Conservation (phyloP, 495 filamentous ascomycete species). For the Neohortaea acidophila region DNA sequence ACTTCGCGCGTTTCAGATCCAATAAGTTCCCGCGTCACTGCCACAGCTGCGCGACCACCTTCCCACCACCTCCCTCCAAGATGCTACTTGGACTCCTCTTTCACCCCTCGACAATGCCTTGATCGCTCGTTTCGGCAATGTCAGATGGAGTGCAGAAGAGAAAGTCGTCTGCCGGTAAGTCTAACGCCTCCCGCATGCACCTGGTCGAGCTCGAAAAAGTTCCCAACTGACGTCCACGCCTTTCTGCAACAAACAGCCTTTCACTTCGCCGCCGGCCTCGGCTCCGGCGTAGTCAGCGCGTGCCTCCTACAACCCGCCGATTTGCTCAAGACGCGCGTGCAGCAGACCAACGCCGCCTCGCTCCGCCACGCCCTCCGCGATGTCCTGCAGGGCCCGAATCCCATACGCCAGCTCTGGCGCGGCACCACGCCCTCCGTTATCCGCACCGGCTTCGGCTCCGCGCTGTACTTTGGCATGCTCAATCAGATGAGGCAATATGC, state of each 20-base stretch:
- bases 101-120: too few relatives aligned
- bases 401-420: conserved; percentile 73
- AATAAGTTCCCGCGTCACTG: too few relatives aligned
- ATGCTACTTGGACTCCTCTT: too few relatives aligned
- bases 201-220: not conserved
- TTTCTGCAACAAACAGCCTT: conserved; percentile 34
- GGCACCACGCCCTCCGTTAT: conserved; percentile 83
- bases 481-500: conserved; percentile 60
- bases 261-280: conserved; percentile 80
- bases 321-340: conserved; percentile 89
- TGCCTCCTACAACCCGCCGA: conserved; percentile 90
- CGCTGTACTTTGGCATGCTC: conserved; percentile 83
- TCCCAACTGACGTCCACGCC: conserved; percentile 1
- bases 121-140: conserved; percentile 14
- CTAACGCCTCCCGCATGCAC: not conserved
- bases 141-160: conserved; percentile 12
- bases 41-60: too few relatives aligned
- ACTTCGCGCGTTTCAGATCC: too few relatives aligned
- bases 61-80: too few relatives aligned
- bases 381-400: conserved; percentile 45
- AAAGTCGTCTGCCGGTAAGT: conserved; percentile 15
- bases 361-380: conserved; percentile 54
- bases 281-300: conserved; percentile 72
- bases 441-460: conserved; percentile 81
- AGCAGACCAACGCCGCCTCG: conserved; percentile 54